Percentiles rank a stretch among this genome's conserved stretches.
Evolutionary conservation across 345 rosid genomes (phyloP).

Genomic region (Conringia planisiliqua): DNA sequence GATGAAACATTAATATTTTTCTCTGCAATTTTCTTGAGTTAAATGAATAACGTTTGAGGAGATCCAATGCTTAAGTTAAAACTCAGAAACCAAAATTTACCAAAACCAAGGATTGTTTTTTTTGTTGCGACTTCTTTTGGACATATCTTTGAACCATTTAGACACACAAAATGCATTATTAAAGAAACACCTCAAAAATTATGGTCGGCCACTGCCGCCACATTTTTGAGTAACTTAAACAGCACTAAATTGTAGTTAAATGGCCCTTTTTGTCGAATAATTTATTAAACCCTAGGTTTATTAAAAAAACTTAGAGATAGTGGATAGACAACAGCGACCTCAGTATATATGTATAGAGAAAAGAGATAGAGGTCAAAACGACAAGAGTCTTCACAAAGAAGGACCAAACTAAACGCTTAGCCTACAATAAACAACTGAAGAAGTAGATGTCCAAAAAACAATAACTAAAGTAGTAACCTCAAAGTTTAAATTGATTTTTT

Average conservation of each 20-base stretch:
- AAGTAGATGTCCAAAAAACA: not conserved
- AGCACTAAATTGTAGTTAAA: not conserved
- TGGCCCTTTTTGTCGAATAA: not conserved
- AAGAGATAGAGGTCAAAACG: slow-evolving; percentile 1
- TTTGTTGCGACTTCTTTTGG: not conserved
- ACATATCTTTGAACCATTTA: not conserved
- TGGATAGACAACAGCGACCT: not conserved
- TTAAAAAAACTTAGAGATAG: not conserved
- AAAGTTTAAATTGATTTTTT: not conserved
- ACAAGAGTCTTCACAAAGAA: not conserved
- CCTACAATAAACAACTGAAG: not conserved
- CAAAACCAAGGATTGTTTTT: not conserved
- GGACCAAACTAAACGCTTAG: not conserved
- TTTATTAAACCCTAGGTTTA: not conserved
- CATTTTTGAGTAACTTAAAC: not conserved
- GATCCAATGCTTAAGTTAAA: not conserved
- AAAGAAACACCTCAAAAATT: not conserved
- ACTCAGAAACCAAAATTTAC: not conserved
- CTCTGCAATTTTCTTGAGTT: not conserved
- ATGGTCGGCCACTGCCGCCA: slow-evolving; percentile 36
- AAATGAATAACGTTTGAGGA: not conserved
- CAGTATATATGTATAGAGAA: not conserved
- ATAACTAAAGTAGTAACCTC: not conserved
- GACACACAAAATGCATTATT: not conserved
- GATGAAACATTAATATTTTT: not conserved